Conservation (phyloP, 2,329 filamentous ascomycete species). For the Fusarium proliferatum region DNA sequence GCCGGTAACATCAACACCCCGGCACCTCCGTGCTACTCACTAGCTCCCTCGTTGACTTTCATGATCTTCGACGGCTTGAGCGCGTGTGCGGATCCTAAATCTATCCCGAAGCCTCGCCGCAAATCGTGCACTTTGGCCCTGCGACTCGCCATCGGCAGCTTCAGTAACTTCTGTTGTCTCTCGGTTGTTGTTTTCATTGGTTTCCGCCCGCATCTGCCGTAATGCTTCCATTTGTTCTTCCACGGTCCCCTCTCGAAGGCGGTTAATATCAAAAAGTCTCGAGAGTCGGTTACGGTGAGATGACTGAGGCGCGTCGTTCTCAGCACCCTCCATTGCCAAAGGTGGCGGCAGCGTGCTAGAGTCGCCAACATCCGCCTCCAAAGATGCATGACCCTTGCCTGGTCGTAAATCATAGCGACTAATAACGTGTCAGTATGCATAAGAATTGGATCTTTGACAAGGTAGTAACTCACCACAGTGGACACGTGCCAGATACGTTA, state of each 20-base stretch:
- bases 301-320: constrained; percentile 46
- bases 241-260: constrained; percentile 67
- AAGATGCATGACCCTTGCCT: constrained; percentile 44
- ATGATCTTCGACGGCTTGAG: constrained; percentile 48
- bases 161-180: constrained; percentile 21
- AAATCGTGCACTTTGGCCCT: constrained; percentile 57
- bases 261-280: constrained; percentile 66
- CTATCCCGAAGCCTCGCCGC: constrained; percentile 63
- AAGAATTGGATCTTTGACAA: not conserved
- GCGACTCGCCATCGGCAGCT: constrained; percentile 47
- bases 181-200: constrained; percentile 36
- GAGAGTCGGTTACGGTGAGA: constrained; percentile 59
- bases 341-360: constrained; percentile 53
- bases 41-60: constrained; percentile 19
- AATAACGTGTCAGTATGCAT: constrained; percentile 31
- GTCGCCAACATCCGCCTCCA: constrained; percentile 36
- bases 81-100: constrained; percentile 63
- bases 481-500: constrained; percentile 76
- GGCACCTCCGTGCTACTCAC: not conserved
- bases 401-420: constrained; percentile 68
- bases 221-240: constrained; percentile 72
- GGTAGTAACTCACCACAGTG: constrained; percentile 67
- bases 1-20: not conserved
- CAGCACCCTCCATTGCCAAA: constrained; percentile 53
- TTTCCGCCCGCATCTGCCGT: constrained; percentile 55